Base-by-base conservation (phyloP, 163 green algal genomes). In the Botryococcus braunii region DNA sequence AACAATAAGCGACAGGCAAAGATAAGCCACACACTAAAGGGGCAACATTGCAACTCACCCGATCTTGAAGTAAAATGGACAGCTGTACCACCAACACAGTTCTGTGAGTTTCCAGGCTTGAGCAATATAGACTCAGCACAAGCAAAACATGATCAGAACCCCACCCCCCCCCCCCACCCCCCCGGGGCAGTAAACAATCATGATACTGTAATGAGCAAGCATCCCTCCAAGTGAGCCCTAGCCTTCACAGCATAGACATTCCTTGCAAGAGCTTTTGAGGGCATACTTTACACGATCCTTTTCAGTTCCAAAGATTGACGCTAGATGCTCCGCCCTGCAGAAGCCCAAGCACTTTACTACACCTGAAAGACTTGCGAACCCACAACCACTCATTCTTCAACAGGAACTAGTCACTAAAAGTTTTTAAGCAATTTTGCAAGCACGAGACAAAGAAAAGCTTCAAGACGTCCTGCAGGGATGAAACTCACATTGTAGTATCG, bases 61-160 rank as follows among this genome's bases (percentile, higher is more conserved):
- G 66, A 98, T 98, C 78, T 98, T 99, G 77, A 97, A 97, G 82
- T 97, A 98, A 72, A 99, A 99, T 0, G 87, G 94, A 62, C 65
- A 86, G 69, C 95, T 25, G 43, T 17, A 17, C 17, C 13, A 52
- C 43, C 43, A 52, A 52, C 13, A 17, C 43, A n/a, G n/a, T 17
- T 17, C 43, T 52, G 43, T 52, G 13, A 52, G 43, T 17, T 27
- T 17, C 43, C 43, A 52, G 43, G 13, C 17, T 52, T 13, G 43
- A 52, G 17, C 13, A 13, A 17, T 17, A 27, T 27, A 27, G 17
- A 52, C 13, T 13, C 43, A 52, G 13, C 43, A 27, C 13, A 13
- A 52, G 43, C 43, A 52, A 52, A 13, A 52, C 13, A 27, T 27
- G 43, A 52, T 27, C 43, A 27, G 43, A 52, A 52, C 13, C 43